Percentiles rank a stretch among this genome's conserved stretches.
Conservation (phyloP, 768 basidiomycete genomes). For the Psilocybe tampanensis region DNA sequence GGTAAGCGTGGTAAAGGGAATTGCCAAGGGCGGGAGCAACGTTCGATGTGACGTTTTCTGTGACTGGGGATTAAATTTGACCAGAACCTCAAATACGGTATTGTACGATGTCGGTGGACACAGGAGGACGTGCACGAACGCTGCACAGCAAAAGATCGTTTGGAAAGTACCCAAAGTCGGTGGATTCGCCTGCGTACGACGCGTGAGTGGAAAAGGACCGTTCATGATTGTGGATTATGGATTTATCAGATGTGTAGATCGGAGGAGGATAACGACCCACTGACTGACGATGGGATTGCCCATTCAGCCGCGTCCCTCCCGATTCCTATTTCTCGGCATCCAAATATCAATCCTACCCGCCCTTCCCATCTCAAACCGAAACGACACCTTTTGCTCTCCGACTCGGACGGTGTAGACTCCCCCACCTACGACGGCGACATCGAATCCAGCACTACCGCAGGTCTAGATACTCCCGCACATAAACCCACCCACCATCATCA, state of each 20-base stretch:
- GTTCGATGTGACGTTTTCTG: constrained; percentile 10
- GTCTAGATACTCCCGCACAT: constrained; percentile 39
- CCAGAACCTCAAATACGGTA: not conserved
- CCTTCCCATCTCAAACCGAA: constrained; percentile 33
- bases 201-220: constrained; percentile 44
- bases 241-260: constrained; percentile 48
- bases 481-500: constrained; percentile 35
- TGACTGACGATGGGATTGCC: constrained; percentile 80
- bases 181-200: constrained; percentile 79
- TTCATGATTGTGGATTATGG: not conserved
- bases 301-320: constrained; percentile 54
- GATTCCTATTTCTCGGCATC: constrained; percentile 29
- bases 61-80: constrained; percentile 7
- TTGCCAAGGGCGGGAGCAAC: constrained; percentile 9
- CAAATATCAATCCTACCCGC: constrained; percentile 23
- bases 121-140: constrained; percentile 35
- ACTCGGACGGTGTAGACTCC: constrained; percentile 78
- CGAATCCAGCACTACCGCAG: constrained; percentile 71
- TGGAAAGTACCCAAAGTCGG: constrained; percentile 61
- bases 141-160: constrained; percentile 68
- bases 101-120: constrained; percentile 28
- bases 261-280: constrained; percentile 86
- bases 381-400: constrained; percentile 63
- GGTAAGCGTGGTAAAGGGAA: constrained; percentile 11
- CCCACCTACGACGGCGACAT: constrained; percentile 92